These are phyloP conservation scores for Dendryphion nanum DNA, from an alignment of 2,329 filamentous ascomycete species.

Conservation along the genomic window DNA sequence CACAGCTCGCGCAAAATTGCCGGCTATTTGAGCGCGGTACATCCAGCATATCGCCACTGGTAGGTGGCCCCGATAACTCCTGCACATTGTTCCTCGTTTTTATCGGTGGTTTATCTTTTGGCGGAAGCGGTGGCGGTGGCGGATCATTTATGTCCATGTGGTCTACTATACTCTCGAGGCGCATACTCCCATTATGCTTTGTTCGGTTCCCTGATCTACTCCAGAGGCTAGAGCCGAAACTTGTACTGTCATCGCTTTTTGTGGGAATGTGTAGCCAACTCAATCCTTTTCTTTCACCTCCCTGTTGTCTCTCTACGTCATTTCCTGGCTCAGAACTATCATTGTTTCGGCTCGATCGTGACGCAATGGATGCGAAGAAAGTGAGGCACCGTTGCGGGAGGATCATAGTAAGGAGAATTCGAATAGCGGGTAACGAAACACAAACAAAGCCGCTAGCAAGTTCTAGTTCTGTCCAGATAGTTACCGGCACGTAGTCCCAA, in stretches of 20 bases:
- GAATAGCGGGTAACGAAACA: slow-evolving; percentile 22
- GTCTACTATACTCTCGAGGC: not conserved
- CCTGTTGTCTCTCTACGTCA: not conserved
- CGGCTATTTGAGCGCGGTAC: not conserved
- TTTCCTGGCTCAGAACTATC: not conserved
- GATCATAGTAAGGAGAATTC: slow-evolving; percentile 15
- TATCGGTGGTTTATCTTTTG: too few species aligned
- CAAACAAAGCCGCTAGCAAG: slow-evolving; percentile 21
- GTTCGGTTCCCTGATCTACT: not conserved
- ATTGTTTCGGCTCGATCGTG: not conserved
- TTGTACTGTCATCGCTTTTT: too few species aligned
- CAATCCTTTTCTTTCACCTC: not conserved
- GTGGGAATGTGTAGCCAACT: too few species aligned
- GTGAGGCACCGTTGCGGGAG: slow-evolving; percentile 6
- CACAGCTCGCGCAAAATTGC: slow-evolving; percentile 3
- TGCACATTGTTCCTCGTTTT: too few species aligned
- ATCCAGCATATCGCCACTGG: not conserved
- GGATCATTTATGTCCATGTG: too few species aligned
- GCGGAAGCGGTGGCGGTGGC: too few species aligned
- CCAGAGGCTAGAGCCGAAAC: not conserved
- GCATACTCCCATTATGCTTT: not conserved
- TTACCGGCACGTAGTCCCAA: slow-evolving; percentile 23
- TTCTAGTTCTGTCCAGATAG: slow-evolving; percentile 26
- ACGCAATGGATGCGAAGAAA: slow-evolving; percentile 1
- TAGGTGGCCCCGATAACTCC: not conserved